Evolutionary conservation across 1,284 basidiomycete species (phyloP).

Genomic region (Boletus sp.): DNA sequence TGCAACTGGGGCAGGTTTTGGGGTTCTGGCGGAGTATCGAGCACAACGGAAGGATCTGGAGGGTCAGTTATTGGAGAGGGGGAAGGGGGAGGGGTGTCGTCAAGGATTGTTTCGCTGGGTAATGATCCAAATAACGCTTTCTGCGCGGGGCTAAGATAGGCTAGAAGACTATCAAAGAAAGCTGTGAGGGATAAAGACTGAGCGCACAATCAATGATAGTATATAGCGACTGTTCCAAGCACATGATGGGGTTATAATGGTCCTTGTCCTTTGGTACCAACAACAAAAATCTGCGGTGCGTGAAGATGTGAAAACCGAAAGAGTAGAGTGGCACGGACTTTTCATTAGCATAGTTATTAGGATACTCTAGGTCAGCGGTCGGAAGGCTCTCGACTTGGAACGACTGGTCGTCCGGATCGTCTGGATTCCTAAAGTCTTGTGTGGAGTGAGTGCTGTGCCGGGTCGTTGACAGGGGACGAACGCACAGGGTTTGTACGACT

Average conservation of each 20-base stretch:
- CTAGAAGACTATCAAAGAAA: slow-evolving; percentile 43
- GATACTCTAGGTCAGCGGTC: slow-evolving; percentile 69
- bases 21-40: slow-evolving; percentile 19
- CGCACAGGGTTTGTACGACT: slow-evolving; percentile 69
- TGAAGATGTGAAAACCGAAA: slow-evolving; percentile 5
- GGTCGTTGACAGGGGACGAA: slow-evolving; percentile 14
- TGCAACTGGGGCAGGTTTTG: slow-evolving; percentile 19
- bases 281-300: slow-evolving; percentile 59
- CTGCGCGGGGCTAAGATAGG: slow-evolving; percentile 67
- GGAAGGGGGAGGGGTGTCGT: slow-evolving; percentile 42
- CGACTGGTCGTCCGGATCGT: slow-evolving; percentile 57
- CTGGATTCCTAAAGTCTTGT: slow-evolving; percentile 66
- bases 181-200: neutral
- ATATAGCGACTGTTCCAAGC: slow-evolving; percentile 66
- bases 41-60: slow-evolving; percentile 23
- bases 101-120: slow-evolving; percentile 50
- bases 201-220: slow-evolving; percentile 68
- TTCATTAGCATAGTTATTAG: slow-evolving; percentile 66
- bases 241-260: slow-evolving; percentile 78
- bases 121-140: slow-evolving; percentile 66
- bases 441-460: neutral
- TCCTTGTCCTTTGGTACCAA: slow-evolving; percentile 77
- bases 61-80: slow-evolving; percentile 41
- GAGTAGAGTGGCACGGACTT: slow-evolving; percentile 39
- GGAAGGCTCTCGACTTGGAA: slow-evolving; percentile 67